Base-by-base conservation (phyloP, 352 stramenopile genomes). In the Globisporangium cystogenes region DNA sequence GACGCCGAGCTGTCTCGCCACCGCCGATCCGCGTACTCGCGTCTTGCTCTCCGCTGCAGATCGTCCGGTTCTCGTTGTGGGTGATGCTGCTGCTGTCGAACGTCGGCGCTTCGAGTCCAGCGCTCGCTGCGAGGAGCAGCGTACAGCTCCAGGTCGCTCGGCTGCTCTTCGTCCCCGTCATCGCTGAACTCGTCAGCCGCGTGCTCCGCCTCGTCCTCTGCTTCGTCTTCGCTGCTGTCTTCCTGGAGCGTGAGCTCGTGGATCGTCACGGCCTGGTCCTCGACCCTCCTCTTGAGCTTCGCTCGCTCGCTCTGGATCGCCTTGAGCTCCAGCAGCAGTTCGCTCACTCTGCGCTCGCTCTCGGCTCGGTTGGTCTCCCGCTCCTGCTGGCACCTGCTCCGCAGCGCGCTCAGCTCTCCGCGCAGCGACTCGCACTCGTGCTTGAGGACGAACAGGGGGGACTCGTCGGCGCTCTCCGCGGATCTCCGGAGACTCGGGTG, bases 221-320 rank as follows among this genome's bases (percentile, higher is more conserved):
- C 35, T 7, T 57, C 16, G 21, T 20, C 40, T 7, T 24, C 21
- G 27, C 46, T 54, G 37, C 47, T 44, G 20, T 89, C 79, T 49
- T 87, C 80, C 64, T 91, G 75, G 7, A 91, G 60, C 1, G 80
- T 91, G 24, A 91, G 67, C 52, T 91, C 80, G 39, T 91, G 80
- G 52, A 91, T 87, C 10, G 80, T 91, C 35, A 87, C 52, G 4
- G 80, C 77, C 57, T 87, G 73, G 24, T 87, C 75, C 15, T 85
- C 60, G 1, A 91, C 33, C 14, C 59, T 63, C 23, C 61, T 65
- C 46, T 70, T 72, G 21, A 88, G 58, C 53, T 72, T 76, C 6
- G 57, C 42, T 31, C 65, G 64, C 41, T 88, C 73, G 4, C 55
- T 40, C 56, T 87, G 65, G 11, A 84, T 55, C 4, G 18, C 27